phyloP scores from a whole-genome alignment of 306 rosid genomes.

The Quercus parvula region DNA sequence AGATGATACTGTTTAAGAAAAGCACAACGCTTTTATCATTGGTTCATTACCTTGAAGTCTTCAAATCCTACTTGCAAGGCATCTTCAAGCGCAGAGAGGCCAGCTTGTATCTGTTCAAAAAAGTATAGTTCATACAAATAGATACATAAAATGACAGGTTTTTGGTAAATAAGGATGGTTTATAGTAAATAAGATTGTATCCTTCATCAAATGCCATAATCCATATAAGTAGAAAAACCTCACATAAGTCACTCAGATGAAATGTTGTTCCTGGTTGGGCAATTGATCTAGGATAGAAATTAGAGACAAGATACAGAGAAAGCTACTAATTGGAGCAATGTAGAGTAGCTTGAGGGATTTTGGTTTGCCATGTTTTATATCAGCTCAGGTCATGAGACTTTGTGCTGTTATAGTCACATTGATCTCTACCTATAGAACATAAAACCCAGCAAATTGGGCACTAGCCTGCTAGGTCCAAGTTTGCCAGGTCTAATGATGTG shows the following conservation, averaged over 20 bases:
- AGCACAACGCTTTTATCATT: neutral
- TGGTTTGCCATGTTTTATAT: neutral
- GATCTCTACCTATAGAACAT: neutral
- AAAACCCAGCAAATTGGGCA: neutral
- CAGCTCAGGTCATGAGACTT: neutral
- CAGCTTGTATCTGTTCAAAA: slow-evolving; percentile 71
- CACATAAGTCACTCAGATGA: neutral
- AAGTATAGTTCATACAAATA: neutral
- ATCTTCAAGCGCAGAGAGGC: slow-evolving; percentile 91
- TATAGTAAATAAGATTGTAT: neutral
- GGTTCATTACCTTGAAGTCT: slow-evolving; percentile 80
- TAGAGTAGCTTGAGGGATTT: neutral
- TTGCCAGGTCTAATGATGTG: neutral
- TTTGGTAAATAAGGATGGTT: slow-evolving; percentile 1
- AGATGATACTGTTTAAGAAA: neutral
- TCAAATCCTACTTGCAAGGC: slow-evolving; percentile 83
- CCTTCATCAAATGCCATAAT: neutral
- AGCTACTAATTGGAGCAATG: neutral
- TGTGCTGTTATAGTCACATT: neutral
- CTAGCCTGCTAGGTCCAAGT: neutral
- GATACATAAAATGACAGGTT: neutral
- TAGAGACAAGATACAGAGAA: neutral
- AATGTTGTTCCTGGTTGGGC: neutral
- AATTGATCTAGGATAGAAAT: neutral
- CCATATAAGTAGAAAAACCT: neutral